Evolutionary conservation across 345 rosid species (phyloP), one percentile per base, ranked within the genome.

Genomic region (Melastoma malabathricum): DNA sequence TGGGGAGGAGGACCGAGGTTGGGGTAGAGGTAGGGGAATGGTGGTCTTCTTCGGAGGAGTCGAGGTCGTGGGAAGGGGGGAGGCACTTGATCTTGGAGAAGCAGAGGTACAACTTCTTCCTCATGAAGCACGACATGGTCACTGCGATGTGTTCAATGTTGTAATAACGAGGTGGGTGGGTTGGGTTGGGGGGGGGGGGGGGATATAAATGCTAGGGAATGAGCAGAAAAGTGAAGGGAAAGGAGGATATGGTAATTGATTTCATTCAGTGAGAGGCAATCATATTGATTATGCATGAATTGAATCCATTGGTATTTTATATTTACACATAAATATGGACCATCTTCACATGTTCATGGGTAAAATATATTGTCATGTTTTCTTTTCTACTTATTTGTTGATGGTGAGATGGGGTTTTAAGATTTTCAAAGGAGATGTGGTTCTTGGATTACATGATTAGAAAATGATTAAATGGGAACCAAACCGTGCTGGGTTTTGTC

Each of bases 21-120:
- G 66, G 46, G 1, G 64, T 17, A 25, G 61, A 10, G 48, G 61
- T 5, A 49, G 59, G 59, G 51, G 15, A 27, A 16, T 4, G 22
- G 27, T 25, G 44, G 57, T n/a, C 10, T 55, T 48, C 6, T 64
- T 23, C 1, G 80, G 62, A 51, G 73, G 62, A 7, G 63, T 15
- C 13, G 70, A 23, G 44, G 55, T 7, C 23, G 66, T 6, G 43
- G 67, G 19, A 39, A 8, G 72, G 19, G 15, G 76, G 76, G 31
- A 66, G 59, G 69, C 83, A 71, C 58, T 61, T 71, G 59, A 79
- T 70, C 10, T 54, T 68, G 7, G 81, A 54, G 77, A 79, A 76
- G 57, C 89, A 79, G 15, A 61, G 74, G 52, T 72, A 63, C 19
- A 89, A 60, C 66, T 70, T 82, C 62, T 80, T 89, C 83, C 79